Evolutionary conservation across 495 filamentous ascomycete genomes (phyloP), one percentile per base, ranked within the genome.

Genomic region (Penicillium turbatum): DNA sequence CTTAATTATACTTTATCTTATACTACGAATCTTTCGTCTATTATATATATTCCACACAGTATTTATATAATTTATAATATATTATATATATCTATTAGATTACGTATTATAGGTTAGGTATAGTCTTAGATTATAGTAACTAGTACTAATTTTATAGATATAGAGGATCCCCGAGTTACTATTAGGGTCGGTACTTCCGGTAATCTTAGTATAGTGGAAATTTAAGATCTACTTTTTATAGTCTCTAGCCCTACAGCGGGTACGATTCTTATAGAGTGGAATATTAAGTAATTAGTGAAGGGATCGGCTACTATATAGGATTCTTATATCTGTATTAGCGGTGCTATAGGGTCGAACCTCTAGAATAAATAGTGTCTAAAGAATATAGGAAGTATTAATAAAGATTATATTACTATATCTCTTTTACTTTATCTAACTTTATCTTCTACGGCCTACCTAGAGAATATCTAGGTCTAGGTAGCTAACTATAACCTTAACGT

Each of bases 191-290:
- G 90, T 26, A 73, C 83, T 42, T 70, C 80, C 7, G 90, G 89
- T 29, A 87, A 93, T 51, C 59, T 71, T 26, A 89, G 90, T 30
- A 67, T 72, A 13, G 80, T 91, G 24, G 89, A 95, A 69, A 89
- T 93, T 59, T 82, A 81, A 1, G 89, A 92, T 50, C 72, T 96
- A 53, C 74, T 96, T 42, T 89, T 96, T 62, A 70, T 60, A 0
- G 56, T 91, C 82, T 39, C 74, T 80, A 57, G 90, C 82, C 71
- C 86, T 0, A 83, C 86, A 52, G 88, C 90, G 15, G 91, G 91
- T 38, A 88, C 88, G 17, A 82, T 92, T 54, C 69, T 96, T 31
- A 76, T 95, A 60, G 79, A 96, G 63, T 96, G 89, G 88, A 95
- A 96, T 67, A 62, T 95, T 4, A 81, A 75, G 11, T 74, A 80